phyloP scores from a whole-genome alignment of 306 rosid genomes.

The Gillenia trifoliata region DNA sequence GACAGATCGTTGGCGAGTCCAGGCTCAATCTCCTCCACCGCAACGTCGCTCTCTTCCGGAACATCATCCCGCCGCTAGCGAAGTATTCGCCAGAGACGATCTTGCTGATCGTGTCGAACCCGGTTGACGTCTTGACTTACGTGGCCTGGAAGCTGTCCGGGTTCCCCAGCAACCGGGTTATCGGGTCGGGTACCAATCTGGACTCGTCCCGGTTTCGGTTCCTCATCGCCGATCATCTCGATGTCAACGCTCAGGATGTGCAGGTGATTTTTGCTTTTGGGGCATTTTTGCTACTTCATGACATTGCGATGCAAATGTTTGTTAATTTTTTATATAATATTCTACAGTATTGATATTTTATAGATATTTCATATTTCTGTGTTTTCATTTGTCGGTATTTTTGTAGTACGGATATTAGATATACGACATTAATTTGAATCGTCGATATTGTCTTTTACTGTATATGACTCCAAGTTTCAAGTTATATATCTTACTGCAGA shows the following conservation, averaged over 20 bases:
- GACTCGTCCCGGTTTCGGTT: slow-evolving; percentile 87
- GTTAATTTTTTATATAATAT: neutral
- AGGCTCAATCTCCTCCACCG: slow-evolving; percentile 70
- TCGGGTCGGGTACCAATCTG: slow-evolving; percentile 94
- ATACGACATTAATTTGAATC: too few species aligned
- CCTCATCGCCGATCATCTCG: slow-evolving; percentile 90
- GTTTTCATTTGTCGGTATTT: too few species aligned
- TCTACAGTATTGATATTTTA: neutral
- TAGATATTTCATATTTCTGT: too few species aligned
- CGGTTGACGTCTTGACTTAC: slow-evolving; percentile 76
- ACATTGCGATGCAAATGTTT: neutral
- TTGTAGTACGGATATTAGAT: too few species aligned
- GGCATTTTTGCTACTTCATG: neutral
- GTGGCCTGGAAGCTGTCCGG: slow-evolving; percentile 91
- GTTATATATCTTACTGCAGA: too few species aligned
- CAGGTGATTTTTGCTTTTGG: slow-evolving; percentile 37
- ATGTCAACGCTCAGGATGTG: slow-evolving; percentile 89
- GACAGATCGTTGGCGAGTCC: slow-evolving; percentile 70
- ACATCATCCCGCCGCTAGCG: slow-evolving; percentile 66
- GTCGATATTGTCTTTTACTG: too few species aligned
- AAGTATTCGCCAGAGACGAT: slow-evolving; percentile 47
- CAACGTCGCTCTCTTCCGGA: slow-evolving; percentile 60
- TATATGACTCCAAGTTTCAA: too few species aligned
- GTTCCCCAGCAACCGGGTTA: slow-evolving; percentile 75
- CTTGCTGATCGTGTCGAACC: slow-evolving; percentile 71